Percentiles rank a stretch among this genome's conserved stretches.
phyloP scores from a whole-genome alignment of 345 rosid species.

The Noccaea caerulescens region DNA sequence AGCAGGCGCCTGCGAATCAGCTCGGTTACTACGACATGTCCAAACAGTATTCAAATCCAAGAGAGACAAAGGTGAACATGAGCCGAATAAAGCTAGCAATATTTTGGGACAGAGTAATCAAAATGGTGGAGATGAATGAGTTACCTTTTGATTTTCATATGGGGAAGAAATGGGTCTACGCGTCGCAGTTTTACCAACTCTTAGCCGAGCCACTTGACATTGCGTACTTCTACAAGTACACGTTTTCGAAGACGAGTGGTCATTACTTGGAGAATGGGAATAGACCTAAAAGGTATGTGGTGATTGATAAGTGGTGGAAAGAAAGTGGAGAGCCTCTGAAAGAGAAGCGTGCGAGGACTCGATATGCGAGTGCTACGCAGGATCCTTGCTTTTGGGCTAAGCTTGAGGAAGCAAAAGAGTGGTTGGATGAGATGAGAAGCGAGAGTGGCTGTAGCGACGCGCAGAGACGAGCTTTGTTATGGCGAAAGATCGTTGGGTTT shows the following conservation, averaged over 20 bases:
- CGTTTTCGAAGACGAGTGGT: conserved; percentile 38
- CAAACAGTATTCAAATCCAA: conserved; percentile 53
- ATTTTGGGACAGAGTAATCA: conserved; percentile 69
- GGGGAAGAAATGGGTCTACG: conserved; percentile 63
- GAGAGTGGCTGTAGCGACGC: conserved; percentile 43
- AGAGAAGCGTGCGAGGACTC: conserved; percentile 49
- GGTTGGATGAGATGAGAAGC: conserved; percentile 47
- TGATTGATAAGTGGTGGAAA: conserved; percentile 73
- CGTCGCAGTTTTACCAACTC: conserved; percentile 69
- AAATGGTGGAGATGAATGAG: conserved; percentile 64
- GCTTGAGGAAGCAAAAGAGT: conserved; percentile 77
- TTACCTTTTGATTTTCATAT: conserved; percentile 69
- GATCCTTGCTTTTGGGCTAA: conserved; percentile 90
- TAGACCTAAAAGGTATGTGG: conserved; percentile 70
- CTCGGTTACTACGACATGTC: conserved; percentile 80
- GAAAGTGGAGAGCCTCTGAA: conserved; percentile 7
- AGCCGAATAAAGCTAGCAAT: conserved; percentile 61
- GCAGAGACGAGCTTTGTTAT: conserved; percentile 22
- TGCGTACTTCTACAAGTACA: conserved; percentile 58
- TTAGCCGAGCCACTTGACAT: conserved; percentile 83
- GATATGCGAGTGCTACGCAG: conserved; percentile 64
- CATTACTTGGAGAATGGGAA: conserved; percentile 62
- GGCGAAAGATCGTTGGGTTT: conserved; percentile 49
- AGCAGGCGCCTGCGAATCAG: conserved; percentile 50
- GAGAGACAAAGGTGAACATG: conserved; percentile 61